Percentiles rank a stretch among this genome's conserved stretches.
phyloP scores from a whole-genome alignment of 495 filamentous ascomycete genomes.

The Diplogelasinospora grovesii region DNA sequence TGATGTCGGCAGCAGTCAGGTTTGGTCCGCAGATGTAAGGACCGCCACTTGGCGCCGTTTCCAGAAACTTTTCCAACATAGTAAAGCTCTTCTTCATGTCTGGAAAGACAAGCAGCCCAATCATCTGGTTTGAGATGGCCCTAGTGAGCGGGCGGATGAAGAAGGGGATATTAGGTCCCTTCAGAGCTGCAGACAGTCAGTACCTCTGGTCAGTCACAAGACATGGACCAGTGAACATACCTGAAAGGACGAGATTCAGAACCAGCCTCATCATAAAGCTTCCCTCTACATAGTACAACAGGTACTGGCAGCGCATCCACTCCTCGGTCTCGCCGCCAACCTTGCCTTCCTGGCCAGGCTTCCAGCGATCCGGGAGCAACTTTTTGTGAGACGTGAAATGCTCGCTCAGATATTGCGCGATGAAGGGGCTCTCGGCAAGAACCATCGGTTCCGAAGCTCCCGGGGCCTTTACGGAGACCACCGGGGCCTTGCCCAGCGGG shows the following conservation, averaged over 20 bases:
- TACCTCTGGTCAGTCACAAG: not conserved
- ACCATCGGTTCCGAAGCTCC: slow-evolving; percentile 33
- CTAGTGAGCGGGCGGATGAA: slow-evolving; percentile 74
- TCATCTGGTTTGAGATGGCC: slow-evolving; percentile 56
- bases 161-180: slow-evolving; percentile 64
- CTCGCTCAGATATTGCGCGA: slow-evolving; percentile 74
- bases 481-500: slow-evolving; percentile 76
- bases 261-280: slow-evolving; percentile 22
- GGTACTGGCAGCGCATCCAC: slow-evolving; percentile 71
- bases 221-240: slow-evolving; percentile 6
- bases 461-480: slow-evolving; percentile 50
- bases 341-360: slow-evolving; percentile 44
- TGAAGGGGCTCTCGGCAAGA: slow-evolving; percentile 72
- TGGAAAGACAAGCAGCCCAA: slow-evolving; percentile 52
- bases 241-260: slow-evolving; percentile 7
- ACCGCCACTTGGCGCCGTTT: slow-evolving; percentile 49
- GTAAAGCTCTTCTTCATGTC: slow-evolving; percentile 58
- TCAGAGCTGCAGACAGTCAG: slow-evolving; percentile 32
- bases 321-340: slow-evolving; percentile 65
- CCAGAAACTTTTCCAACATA: slow-evolving; percentile 68
- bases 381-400: slow-evolving; percentile 48
- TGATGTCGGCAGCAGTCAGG: slow-evolving; percentile 73
- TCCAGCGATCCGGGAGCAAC: slow-evolving; percentile 61
- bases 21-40: slow-evolving; percentile 63
- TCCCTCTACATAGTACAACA: slow-evolving; percentile 75